Conservation (phyloP, 768 basidiomycete genomes). For the Amanita inopinata region DNA sequence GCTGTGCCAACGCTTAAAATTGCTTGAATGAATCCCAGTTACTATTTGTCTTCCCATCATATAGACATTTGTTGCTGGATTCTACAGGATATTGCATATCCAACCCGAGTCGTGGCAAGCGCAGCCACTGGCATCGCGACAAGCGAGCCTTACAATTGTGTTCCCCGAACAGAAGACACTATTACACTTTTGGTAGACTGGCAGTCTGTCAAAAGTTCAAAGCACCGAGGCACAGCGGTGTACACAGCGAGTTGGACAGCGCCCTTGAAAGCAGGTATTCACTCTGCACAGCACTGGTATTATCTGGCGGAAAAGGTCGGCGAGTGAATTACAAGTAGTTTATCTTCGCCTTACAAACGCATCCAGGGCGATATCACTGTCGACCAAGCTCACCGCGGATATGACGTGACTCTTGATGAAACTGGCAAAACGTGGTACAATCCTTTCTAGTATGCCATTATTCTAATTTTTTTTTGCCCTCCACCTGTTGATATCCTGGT, state of each 20-base stretch:
- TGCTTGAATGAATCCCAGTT: slow-evolving; percentile 49
- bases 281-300: slow-evolving; percentile 89
- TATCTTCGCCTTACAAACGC: slow-evolving; percentile 4
- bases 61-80: slow-evolving; percentile 88
- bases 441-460: slow-evolving; percentile 71
- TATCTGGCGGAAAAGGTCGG: slow-evolving; percentile 86
- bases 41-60: slow-evolving; percentile 93
- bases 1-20: too few species aligned
- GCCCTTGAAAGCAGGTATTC: slow-evolving; percentile 80
- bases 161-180: slow-evolving; percentile 83
- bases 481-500: slow-evolving; percentile 7
- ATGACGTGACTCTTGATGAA: slow-evolving; percentile 82
- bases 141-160: slow-evolving; percentile 80
- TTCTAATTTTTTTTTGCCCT: slow-evolving; percentile 7
- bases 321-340: slow-evolving; percentile 1
- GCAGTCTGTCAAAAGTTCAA: slow-evolving; percentile 69
- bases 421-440: slow-evolving; percentile 81
- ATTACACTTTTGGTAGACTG: slow-evolving; percentile 93
- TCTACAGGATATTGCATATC: slow-evolving; percentile 62
- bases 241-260: slow-evolving; percentile 96
- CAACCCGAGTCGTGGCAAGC: slow-evolving; percentile 82
- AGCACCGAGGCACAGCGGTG: slow-evolving; percentile 77
- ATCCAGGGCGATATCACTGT: slow-evolving; percentile 80
- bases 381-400: slow-evolving; percentile 91
- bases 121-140: slow-evolving; percentile 90